Percentiles rank a stretch among this genome's conserved stretches.
phyloP scores from a whole-genome alignment of 176 grass and related monocot genomes.

The Carex cristatella region DNA sequence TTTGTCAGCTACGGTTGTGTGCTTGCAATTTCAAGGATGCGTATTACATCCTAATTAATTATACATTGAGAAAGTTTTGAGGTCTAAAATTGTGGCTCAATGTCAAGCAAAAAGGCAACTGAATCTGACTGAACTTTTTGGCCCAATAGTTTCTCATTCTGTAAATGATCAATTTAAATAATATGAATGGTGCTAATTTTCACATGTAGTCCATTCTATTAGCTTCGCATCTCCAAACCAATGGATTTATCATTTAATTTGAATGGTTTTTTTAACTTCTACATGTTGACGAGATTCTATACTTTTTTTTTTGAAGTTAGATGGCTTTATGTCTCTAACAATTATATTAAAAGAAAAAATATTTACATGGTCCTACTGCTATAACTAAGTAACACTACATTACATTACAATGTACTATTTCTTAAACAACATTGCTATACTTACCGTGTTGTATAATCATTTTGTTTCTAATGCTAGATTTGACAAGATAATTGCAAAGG shows the following conservation, averaged over 20 bases:
- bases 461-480: constrained; percentile 42
- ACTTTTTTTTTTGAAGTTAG: background rate
- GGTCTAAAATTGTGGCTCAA: background rate
- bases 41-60: background rate
- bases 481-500: constrained; percentile 95
- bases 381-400: no score
- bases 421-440: background rate
- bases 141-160: background rate
- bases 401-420: no score
- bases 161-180: background rate
- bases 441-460: background rate
- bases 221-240: background rate
- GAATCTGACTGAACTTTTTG: background rate
- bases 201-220: background rate
- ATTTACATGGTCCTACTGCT: no score
- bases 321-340: no score
- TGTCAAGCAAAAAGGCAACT: background rate
- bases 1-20: background rate
- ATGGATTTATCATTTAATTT: background rate
- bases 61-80: background rate
- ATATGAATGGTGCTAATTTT: background rate
- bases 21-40: background rate
- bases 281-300: background rate
- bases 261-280: background rate
- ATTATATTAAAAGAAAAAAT: no score